Evolutionary conservation across 1,284 basidiomycete species (phyloP).

Genomic region (Fomitiporia mediterranea): DNA sequence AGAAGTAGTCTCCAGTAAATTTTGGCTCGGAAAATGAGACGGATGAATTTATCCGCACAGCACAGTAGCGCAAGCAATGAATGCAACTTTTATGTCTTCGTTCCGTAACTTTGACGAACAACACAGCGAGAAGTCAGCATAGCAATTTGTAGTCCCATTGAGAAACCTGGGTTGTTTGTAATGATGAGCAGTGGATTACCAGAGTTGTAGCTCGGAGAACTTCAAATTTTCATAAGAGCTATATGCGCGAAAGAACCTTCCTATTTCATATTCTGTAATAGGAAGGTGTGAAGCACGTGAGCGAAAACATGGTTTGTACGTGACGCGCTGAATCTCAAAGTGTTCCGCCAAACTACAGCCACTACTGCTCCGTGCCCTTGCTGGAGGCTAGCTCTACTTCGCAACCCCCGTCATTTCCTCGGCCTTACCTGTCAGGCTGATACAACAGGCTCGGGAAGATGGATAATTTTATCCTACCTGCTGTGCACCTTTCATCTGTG

Average conservation of each 20-base stretch:
- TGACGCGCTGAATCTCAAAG: neutral
- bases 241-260: too few species aligned
- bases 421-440: neutral
- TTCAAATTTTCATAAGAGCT: too few species aligned
- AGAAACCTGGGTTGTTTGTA: too few species aligned
- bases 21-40: too few species aligned
- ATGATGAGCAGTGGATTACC: too few species aligned
- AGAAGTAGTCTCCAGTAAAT: too few species aligned
- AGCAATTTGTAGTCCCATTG: too few species aligned
- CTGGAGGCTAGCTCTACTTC: neutral
- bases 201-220: too few species aligned
- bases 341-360: too few species aligned
- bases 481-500: slow-evolving; percentile 61
- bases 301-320: neutral
- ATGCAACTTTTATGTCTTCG: slow-evolving; percentile 7
- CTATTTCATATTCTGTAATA: too few species aligned
- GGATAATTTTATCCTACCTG: slow-evolving; percentile 47
- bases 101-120: slow-evolving; percentile 5
- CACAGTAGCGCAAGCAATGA: neutral
- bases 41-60: too few species aligned
- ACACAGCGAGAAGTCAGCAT: too few species aligned
- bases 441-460: slow-evolving; percentile 25
- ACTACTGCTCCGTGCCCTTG: neutral
- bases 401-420: neutral
- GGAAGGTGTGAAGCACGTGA: neutral